A percentile compares a stretch with the other conserved stretches of the same genome.
Evolutionary conservation across 345 rosid genomes (phyloP).

Genomic region (Cardiospermum halicacabum): DNA sequence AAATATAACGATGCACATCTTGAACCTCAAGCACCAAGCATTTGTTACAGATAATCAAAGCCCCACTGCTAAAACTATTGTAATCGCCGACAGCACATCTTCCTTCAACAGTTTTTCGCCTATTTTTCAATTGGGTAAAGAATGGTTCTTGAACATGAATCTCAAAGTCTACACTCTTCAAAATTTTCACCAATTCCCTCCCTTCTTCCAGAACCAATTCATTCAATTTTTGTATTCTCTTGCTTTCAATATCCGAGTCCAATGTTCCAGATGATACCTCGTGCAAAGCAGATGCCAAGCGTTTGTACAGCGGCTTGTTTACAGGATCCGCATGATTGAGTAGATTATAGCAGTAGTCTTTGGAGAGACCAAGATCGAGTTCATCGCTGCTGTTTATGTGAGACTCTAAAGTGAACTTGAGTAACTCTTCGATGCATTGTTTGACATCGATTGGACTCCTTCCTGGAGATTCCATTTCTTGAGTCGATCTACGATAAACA

Average conservation of each 20-base stretch:
- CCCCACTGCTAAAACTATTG: conserved; percentile 53
- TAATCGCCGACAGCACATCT: conserved; percentile 73
- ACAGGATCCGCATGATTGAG: conserved; percentile 15
- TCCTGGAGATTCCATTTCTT: conserved; percentile 23
- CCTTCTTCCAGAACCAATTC: conserved; percentile 17
- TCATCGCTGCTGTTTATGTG: conserved; percentile 25
- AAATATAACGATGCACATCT: conserved; percentile 49
- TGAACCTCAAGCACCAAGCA: conserved; percentile 64
- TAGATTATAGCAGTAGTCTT: conserved; percentile 41
- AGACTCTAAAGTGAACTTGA: conserved; percentile 41
- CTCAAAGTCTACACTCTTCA: conserved; percentile 48
- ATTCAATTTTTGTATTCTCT: too few species aligned
- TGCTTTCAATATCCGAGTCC: neutral
- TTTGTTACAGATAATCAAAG: conserved; percentile 54
- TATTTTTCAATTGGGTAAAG: conserved; percentile 67
- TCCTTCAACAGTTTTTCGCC: conserved; percentile 72
- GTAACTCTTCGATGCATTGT: conserved; percentile 38
- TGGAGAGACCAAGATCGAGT: conserved; percentile 31
- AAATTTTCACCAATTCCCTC: conserved; percentile 39
- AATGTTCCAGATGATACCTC: conserved; percentile 18
- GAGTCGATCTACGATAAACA: too few species aligned
- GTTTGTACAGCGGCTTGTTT: conserved; percentile 35
- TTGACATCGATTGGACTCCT: conserved; percentile 15
- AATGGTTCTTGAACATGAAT: conserved; percentile 77
- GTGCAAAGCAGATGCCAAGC: conserved; percentile 38